These are phyloP conservation scores for Neonectria punicea DNA, from an alignment of 2,329 filamentous ascomycete species.

Conservation along the genomic window DNA sequence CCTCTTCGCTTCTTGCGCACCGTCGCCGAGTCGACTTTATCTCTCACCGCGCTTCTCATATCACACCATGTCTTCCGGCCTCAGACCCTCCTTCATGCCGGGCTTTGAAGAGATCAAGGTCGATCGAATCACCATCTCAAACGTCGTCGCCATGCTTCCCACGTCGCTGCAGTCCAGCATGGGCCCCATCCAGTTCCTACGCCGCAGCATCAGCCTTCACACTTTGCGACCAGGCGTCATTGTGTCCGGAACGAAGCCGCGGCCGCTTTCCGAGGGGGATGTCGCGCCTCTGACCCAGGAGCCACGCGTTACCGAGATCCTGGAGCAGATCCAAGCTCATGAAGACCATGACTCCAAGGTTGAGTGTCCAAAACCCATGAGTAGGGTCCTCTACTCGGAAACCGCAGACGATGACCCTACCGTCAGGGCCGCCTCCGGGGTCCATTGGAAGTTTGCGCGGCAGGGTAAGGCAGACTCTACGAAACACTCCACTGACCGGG, in stretches of 20 bases:
- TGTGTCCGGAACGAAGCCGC: conserved; percentile 28
- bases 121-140: conserved; percentile 53
- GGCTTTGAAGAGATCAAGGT: conserved; percentile 44
- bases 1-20: not conserved
- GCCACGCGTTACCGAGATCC: conserved; percentile 26
- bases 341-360: conserved; percentile 20
- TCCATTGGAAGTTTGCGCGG: conserved; percentile 48
- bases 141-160: conserved; percentile 65
- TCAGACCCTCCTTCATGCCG: conserved; percentile 33
- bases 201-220: conserved; percentile 51
- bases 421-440: conserved; percentile 43
- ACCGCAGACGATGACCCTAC: conserved; percentile 31
- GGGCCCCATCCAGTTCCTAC: conserved; percentile 61
- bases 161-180: conserved; percentile 62
- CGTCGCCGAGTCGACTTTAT: not conserved
- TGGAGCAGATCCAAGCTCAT: conserved; percentile 20
- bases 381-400: conserved; percentile 42
- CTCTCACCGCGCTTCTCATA: not conserved
- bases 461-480: conserved; percentile 42
- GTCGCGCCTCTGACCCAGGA: conserved; percentile 24
- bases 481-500: not conserved
- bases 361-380: conserved; percentile 32
- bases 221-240: conserved; percentile 33
- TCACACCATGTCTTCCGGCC: conserved; percentile 30
- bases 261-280: conserved; percentile 36